These are phyloP conservation scores for Metschnikowia rubicola DNA, from an alignment of 805 yeast genomes.

Conservation along the genomic window DNA sequence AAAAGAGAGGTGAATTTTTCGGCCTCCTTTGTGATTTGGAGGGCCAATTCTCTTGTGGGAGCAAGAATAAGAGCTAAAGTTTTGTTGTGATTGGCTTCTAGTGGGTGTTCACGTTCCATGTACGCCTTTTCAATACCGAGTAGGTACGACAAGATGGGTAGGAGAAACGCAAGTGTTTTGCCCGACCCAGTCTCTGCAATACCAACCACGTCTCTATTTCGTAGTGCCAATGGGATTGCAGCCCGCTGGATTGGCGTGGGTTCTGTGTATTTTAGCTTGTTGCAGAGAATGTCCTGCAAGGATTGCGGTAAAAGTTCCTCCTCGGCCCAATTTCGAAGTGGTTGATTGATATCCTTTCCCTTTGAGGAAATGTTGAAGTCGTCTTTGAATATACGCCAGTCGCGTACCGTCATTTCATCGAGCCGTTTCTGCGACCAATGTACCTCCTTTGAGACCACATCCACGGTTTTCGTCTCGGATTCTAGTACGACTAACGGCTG, in stretches of 20 bases:
- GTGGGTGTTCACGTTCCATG: slow-evolving; percentile 38
- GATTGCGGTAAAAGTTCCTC: slow-evolving; percentile 40
- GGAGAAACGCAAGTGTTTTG: slow-evolving; percentile 77
- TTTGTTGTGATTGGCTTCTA: slow-evolving; percentile 48
- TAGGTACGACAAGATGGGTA: slow-evolving; percentile 66
- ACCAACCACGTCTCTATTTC: slow-evolving; percentile 68
- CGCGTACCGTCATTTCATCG: slow-evolving; percentile 68
- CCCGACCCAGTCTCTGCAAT: slow-evolving; percentile 98
- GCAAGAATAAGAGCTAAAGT: slow-evolving; percentile 81
- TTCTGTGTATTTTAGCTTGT: slow-evolving; percentile 45
- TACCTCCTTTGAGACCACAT: slow-evolving; percentile 20
- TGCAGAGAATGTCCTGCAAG: slow-evolving; percentile 27
- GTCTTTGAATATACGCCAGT: slow-evolving; percentile 85
- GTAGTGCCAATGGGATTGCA: slow-evolving; percentile 67
- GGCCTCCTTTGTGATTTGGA: slow-evolving; percentile 74
- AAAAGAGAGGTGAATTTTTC: slow-evolving; percentile 42
- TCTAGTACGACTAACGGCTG: slow-evolving; percentile 37
- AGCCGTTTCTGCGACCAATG: slow-evolving; percentile 72
- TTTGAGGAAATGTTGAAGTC: slow-evolving; percentile 66
- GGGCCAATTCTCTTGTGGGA: slow-evolving; percentile 92
- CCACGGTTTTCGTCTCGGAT: slow-evolving; percentile 8
- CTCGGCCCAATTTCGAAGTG: slow-evolving; percentile 76
- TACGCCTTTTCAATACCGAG: slow-evolving; percentile 32
- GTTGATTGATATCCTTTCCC: slow-evolving; percentile 45
- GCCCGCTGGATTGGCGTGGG: slow-evolving; percentile 95